These are phyloP conservation scores for Beta macrorhiza DNA, from an alignment of 179 eudicot genomes.

Conservation along the genomic window DNA sequence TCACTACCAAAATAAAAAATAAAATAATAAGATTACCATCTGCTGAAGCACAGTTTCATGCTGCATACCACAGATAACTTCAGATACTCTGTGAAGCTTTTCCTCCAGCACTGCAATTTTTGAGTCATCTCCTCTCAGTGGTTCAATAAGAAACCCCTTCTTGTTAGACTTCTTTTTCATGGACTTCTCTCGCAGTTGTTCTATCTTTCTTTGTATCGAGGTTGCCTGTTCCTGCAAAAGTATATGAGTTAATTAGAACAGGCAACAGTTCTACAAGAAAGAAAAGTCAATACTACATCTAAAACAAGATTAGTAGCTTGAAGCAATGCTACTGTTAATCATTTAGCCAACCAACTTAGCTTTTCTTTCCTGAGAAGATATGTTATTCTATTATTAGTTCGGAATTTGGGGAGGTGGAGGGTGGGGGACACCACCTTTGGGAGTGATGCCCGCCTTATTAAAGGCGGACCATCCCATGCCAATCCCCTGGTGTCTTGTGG, in stretches of 20 bases:
- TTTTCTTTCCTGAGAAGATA: neutral
- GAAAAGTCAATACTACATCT: neutral
- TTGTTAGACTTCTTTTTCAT: slow-evolving; percentile 26
- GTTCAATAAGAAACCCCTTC: slow-evolving; percentile 32
- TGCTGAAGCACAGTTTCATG: slow-evolving; percentile 44
- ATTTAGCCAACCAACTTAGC: neutral
- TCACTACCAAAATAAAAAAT: neutral
- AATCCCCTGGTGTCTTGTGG: neutral
- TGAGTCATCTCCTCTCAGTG: slow-evolving; percentile 39
- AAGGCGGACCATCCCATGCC: neutral
- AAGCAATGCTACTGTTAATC: neutral
- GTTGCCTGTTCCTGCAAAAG: slow-evolving; percentile 54
- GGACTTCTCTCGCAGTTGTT: slow-evolving; percentile 41
- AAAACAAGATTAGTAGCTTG: neutral
- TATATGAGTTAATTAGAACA: neutral
- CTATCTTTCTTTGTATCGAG: slow-evolving; percentile 46
- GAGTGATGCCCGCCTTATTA: neutral
- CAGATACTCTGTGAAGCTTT: slow-evolving; percentile 50
- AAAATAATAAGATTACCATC: slow-evolving; percentile 40
- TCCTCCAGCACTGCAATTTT: slow-evolving; percentile 50
- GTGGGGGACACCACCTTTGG: neutral
- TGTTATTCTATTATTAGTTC: neutral
- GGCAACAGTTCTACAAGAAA: slow-evolving; percentile 3
- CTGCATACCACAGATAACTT: slow-evolving; percentile 42
- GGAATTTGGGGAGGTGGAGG: neutral